These are phyloP conservation scores for Oleoguttula mirabilis DNA, from an alignment of 495 filamentous ascomycete genomes.

Conservation along the genomic window DNA sequence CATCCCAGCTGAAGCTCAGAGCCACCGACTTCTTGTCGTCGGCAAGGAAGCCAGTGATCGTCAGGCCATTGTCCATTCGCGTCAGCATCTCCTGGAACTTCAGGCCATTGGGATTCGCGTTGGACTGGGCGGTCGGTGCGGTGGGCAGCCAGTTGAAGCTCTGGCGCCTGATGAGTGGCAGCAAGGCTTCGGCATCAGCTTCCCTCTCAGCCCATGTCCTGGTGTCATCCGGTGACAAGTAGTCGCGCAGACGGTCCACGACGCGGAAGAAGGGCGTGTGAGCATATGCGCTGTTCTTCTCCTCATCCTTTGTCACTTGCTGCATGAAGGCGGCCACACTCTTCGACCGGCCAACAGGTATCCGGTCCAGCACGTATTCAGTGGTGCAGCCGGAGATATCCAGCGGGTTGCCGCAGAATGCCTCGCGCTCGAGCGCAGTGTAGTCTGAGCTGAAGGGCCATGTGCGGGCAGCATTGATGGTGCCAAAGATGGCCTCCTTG, in stretches of 20 bases:
- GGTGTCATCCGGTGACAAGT: constrained; percentile 3
- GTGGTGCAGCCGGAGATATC: constrained; percentile 11
- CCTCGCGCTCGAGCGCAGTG: constrained; percentile 1
- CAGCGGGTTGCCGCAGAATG: constrained; percentile 6
- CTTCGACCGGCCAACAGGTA: constrained; percentile 1
- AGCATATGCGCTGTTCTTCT: constrained; percentile 4
- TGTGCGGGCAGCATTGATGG: constrained; percentile 10
- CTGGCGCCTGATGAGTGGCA: constrained; percentile 7
- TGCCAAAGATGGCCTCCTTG: constrained; percentile 11
- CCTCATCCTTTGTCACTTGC: constrained; percentile 8
- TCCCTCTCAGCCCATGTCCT: constrained; percentile 5
- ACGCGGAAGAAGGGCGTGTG: constrained; percentile 11
- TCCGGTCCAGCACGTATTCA: constrained; percentile 12
- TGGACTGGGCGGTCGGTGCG: neutral
- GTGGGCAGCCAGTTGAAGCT: constrained; percentile 14
- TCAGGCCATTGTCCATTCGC: constrained; percentile 10
- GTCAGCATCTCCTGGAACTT: constrained; percentile 7
- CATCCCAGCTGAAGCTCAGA: constrained; percentile 9
- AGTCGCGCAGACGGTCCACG: constrained; percentile 2
- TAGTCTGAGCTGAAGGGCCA: constrained; percentile 12
- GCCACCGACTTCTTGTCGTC: constrained; percentile 6
- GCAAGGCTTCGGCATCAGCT: constrained; percentile 5
- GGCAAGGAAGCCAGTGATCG: constrained; percentile 12
- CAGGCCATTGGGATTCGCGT: constrained; percentile 1
- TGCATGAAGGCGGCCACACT: constrained; percentile 9